Conservation (phyloP, 2,329 filamentous ascomycete species). For the Tetracladium maxilliforme region DNA sequence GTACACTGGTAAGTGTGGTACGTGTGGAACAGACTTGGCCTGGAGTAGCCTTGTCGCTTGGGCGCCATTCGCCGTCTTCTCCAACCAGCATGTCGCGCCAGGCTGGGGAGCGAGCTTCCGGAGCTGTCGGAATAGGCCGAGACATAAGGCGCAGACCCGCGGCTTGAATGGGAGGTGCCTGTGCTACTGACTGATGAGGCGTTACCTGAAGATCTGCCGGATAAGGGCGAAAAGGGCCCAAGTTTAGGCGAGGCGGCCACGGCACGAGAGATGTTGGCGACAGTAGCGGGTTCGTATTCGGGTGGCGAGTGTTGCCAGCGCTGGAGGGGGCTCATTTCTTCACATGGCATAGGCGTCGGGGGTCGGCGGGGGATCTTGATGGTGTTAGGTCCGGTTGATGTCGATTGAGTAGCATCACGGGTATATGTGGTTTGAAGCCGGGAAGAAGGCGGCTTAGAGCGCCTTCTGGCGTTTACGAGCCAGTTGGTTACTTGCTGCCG, state of each 20-base stretch:
- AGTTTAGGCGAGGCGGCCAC: constrained; percentile 34
- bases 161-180: constrained; percentile 45
- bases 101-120: constrained; percentile 14
- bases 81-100: constrained; percentile 9
- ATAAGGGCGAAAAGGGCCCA: constrained; percentile 46
- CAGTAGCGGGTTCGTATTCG: constrained; percentile 51
- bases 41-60: constrained; percentile 19
- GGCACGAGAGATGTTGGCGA: constrained; percentile 48
- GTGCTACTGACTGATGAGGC: constrained; percentile 45
- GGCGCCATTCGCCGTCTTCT: constrained; percentile 32
- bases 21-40: constrained; percentile 21
- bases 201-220: constrained; percentile 39
- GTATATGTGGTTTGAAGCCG: no score
- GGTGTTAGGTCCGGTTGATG: no score
- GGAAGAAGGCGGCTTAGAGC: no score
- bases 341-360: constrained; percentile 53
- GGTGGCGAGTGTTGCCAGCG: constrained; percentile 56
- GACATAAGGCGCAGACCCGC: constrained; percentile 38
- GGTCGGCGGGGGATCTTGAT: constrained; percentile 51
- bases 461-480: constrained; percentile 77
- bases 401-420: no score
- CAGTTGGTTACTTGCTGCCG: constrained; percentile 80
- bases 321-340: constrained; percentile 49
- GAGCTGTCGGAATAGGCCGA: constrained; percentile 47
- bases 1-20: constrained; percentile 49